Evolutionary conservation across 139 green algal species (phyloP), one percentile per base, ranked within the genome.

Genomic region (Desmodesmus armatus): DNA sequence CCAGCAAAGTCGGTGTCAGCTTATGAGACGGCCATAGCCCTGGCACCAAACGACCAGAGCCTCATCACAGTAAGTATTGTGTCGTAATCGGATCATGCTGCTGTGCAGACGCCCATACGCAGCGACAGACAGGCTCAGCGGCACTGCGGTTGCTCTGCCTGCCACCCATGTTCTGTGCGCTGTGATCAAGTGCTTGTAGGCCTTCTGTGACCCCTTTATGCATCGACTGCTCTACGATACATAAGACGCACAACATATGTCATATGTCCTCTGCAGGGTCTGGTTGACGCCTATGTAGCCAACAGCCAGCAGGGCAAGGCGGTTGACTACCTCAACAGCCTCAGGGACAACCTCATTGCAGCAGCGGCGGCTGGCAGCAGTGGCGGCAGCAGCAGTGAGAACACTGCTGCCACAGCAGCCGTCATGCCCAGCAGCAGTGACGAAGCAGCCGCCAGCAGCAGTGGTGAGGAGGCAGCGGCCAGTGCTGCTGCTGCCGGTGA

Each of bases 231-330:
- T n/a, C n/a, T n/a, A n/a, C n/a, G n/a, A n/a, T n/a, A n/a, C n/a
- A n/a, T n/a, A n/a, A n/a, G n/a, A n/a, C n/a, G n/a, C n/a, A n/a
- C n/a, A n/a, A n/a, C n/a, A n/a, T n/a, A n/a, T n/a, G n/a, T n/a
- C n/a, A n/a, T n/a, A n/a, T 70, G 15, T 37, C 6, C n/a, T 74
- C 0, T 33, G 25, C 69, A 86, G 80, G 91, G 91, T 33, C 21
- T 92, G 41, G 73, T 82, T 69, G 91, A 94, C 39, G 85, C 91
- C 0, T 92, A 91, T 87, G 87, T 94, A 15, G 91, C 88, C 37
- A 94, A 92, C 76, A 82, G 41, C 27, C 70, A 87, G 66, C 87
- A 86, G 41, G 78, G 49, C 39, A 91, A 91, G 73, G 88, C 87
- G 2, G 62, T 91, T 0, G 71, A 74, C 3, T 87, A 82, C 77